Evolutionary conservation across 371 early-diverging fungal genomes (phyloP), one percentile per base, ranked within the genome.

Genomic region (Haplosporangium sp.): DNA sequence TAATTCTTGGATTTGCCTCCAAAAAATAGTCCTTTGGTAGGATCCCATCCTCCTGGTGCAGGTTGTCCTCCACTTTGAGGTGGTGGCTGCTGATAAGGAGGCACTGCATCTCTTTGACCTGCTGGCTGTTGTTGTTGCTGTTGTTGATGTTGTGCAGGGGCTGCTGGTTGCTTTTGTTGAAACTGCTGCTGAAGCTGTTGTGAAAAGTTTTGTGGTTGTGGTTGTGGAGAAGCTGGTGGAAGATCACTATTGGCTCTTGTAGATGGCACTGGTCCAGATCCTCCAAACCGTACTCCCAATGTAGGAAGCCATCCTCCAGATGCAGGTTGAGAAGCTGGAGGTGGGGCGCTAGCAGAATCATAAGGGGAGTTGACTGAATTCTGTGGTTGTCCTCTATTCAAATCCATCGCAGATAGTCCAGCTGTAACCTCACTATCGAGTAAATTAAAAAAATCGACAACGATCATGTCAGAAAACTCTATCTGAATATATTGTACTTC

Each of bases 1-100:
- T 44, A 72, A 56, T 61, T 72, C 48, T 72, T 73, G 0, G 69
- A 42, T 42, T 77, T 77, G 52, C 77, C 73, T 13, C 78, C 78
- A 66, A 77, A 77, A 39, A 53, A 69, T 27, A 77, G 15, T 9
- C 78, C 78, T 34, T 77, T 77, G 10, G 70, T 65, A 0, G 70
- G 69, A 44, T 77, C 78, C 78, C 78, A 77, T 39, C 53, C 65
- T 39, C 71, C 64, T 7, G 64, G 44, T 20, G 39, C 20, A 17
- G 71, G 39, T 20, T 40, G 27, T 4, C 38, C 44, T 17, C 55
- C 45, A 11, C 39, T 47, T 15, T 19, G 35, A 27, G 27, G 39
- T 10, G 63, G 63, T 10, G 63, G 63, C 34, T 50, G 69, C 39
- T 60, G 61, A 20, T 61, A 62, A 4, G 57, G 39, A 2, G 65